Conservation (phyloP, 1,284 basidiomycete genomes). For the Cutaneotrichosporon sp. region DNA sequence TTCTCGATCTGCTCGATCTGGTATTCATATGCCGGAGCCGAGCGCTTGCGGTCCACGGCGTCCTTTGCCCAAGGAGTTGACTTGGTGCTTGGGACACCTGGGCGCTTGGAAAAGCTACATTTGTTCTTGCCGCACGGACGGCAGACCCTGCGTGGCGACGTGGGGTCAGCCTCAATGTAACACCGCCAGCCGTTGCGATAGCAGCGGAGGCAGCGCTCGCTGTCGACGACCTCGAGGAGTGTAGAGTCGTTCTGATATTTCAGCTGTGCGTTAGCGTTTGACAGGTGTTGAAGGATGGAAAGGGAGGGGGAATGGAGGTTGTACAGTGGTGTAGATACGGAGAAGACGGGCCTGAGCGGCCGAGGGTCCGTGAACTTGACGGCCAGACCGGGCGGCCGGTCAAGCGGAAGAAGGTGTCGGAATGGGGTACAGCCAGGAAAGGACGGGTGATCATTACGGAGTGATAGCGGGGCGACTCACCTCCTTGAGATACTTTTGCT, state of each 20-base stretch:
- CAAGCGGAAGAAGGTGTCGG: no score
- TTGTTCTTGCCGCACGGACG: constrained; percentile 21
- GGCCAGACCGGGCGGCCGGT: no score
- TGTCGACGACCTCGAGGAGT: constrained; percentile 10
- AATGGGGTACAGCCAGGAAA: not conserved
- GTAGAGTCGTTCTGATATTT: constrained; percentile 12
- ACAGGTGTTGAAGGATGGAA: not conserved
- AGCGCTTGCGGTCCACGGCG: no score
- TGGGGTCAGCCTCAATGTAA: constrained; percentile 11
- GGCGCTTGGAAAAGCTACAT: constrained; percentile 16
- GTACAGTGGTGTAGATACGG: no score
- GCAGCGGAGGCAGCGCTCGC: constrained; percentile 12
- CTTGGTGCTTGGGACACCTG: no score
- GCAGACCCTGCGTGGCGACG: constrained; percentile 13
- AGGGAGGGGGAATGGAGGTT: no score
- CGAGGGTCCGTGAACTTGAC: no score
- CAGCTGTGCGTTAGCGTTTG: not conserved
- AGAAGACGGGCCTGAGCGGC: no score
- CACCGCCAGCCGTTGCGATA: constrained; percentile 17
- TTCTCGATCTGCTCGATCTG: no score
- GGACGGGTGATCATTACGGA: no score
- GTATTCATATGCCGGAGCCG: no score
- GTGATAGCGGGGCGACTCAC: constrained; percentile 2
- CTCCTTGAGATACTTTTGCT: constrained; percentile 15
- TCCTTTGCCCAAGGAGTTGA: no score